A percentile compares a stretch with the other conserved stretches of the same genome.
These are phyloP conservation scores for Fusarium liriodendri DNA, from an alignment of 2,329 filamentous ascomycete species.

Conservation along the genomic window DNA sequence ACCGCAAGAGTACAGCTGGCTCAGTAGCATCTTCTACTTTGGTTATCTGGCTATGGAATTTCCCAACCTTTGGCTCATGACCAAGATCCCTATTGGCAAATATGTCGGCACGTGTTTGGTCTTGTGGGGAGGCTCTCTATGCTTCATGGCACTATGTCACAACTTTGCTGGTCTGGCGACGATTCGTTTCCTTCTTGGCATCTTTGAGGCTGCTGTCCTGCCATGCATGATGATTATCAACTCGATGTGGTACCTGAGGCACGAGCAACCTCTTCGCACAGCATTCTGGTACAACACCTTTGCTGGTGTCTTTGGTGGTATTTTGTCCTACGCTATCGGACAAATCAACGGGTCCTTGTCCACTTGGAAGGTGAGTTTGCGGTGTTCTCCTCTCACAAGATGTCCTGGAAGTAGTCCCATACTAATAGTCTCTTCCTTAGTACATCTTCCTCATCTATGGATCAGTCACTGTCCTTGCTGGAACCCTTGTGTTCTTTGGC, in stretches of 20 bases:
- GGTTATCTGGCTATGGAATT: slow-evolving; percentile 61
- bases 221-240: slow-evolving; percentile 40
- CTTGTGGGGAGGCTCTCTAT: not conserved
- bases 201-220: slow-evolving; percentile 41
- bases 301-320: slow-evolving; percentile 44
- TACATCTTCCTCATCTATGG: slow-evolving; percentile 41
- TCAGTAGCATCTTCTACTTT: slow-evolving; percentile 56
- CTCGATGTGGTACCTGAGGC: slow-evolving; percentile 46
- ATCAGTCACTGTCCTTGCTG: slow-evolving; percentile 20
- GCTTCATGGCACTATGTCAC: slow-evolving; percentile 35
- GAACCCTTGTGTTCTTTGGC: slow-evolving; percentile 20
- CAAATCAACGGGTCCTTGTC: slow-evolving; percentile 34
- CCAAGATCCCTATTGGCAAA: not conserved
- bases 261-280: slow-evolving; percentile 44
- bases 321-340: slow-evolving; percentile 43
- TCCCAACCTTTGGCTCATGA: slow-evolving; percentile 47
- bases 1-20: slow-evolving; percentile 71
- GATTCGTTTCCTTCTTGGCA: slow-evolving; percentile 42
- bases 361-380: slow-evolving; percentile 9
- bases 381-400: too few species aligned
- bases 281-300: slow-evolving; percentile 46
- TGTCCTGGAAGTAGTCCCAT: too few species aligned
- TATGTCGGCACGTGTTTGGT: not conserved
- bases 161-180: slow-evolving; percentile 39
- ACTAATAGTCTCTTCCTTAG: not conserved